Evolutionary conservation across 495 filamentous ascomycete genomes (phyloP), one percentile per base, ranked within the genome.

Genomic region (Annulohypoxylon bovei): DNA sequence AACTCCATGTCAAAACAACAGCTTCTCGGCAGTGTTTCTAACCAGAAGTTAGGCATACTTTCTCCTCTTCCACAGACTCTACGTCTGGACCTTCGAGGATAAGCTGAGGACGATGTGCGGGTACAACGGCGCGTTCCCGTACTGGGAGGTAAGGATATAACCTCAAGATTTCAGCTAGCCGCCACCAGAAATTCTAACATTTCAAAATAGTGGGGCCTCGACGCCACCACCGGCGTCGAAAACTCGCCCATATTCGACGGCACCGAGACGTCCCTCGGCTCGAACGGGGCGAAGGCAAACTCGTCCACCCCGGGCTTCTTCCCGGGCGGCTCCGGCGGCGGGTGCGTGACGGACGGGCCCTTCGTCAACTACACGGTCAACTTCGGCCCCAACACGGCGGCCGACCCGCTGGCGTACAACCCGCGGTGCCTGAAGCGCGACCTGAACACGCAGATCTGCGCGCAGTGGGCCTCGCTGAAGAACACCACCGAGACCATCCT

Each of bases 391-490:
- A 63, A 72, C 61, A 68, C 55, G 0, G 65, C 70, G 0, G n/a
- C 18, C 2, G 40, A 77, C 47, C 80, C 78, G 30, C 74, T 78
- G 6, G 65, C 62, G 4, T 71, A 77, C 61, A 82, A 82, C 75
- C 80, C 81, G 56, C 77, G 81, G n/a, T 82, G 81, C 49, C 47
- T 81, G 44, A 79, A 78, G 70, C 80, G 80, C 7, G 79, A 81
- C 52, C 70, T 82, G 18, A 80, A 80, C 68, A 76, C 70, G 14
- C 67, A 70, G n/a, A 55, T 81, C 18, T 78, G 75, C 69, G 52
- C 62, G 18, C 75, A 73, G 46, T 81, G 70, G 44, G 71, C 76
- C 2, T 78, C 76, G 6, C 70, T 83, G 62, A 67, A 72, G 39
- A 83, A 83, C 69, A 80, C 79, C 7, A 82, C 80, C 16, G 75